phyloP scores from a whole-genome alignment of 495 filamentous ascomycete species.

The Penicillium bialowiezense region DNA sequence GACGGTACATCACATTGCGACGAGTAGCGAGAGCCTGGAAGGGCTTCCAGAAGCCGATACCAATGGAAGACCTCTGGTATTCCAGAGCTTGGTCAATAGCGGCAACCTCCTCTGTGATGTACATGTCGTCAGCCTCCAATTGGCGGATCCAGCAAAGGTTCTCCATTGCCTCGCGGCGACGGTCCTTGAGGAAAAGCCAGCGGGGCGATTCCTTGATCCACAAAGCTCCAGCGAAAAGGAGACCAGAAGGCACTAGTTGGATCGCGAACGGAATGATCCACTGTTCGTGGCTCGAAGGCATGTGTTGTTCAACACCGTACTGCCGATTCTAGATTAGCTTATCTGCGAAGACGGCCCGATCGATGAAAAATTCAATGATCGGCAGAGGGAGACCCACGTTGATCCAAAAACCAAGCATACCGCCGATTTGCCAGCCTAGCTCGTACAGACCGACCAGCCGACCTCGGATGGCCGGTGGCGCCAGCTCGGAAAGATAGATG shows the following conservation, averaged over 20 bases:
- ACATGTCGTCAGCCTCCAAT: conserved; percentile 55
- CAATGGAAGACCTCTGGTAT: conserved; percentile 51
- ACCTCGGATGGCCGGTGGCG: conserved; percentile 75
- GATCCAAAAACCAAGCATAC: conserved; percentile 72
- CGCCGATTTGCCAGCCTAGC: conserved; percentile 70
- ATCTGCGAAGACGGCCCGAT: neutral
- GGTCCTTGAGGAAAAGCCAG: conserved; percentile 50
- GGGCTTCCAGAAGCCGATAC: conserved; percentile 65
- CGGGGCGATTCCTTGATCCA: conserved; percentile 55
- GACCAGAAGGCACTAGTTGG: conserved; percentile 51
- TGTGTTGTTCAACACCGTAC: conserved; percentile 37
- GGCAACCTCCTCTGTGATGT: conserved; percentile 63
- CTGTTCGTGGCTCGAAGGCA: conserved; percentile 37
- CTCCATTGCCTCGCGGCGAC: conserved; percentile 52
- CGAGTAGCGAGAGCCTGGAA: conserved; percentile 53
- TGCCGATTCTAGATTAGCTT: conserved; percentile 16
- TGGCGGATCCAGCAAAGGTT: conserved; percentile 65
- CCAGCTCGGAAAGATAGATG: conserved; percentile 76
- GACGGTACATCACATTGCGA: conserved; percentile 54
- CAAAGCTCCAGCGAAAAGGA: conserved; percentile 47
- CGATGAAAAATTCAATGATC: neutral
- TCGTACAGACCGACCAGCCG: conserved; percentile 75
- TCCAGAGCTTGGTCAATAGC: conserved; percentile 61
- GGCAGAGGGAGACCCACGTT: conserved; percentile 39
- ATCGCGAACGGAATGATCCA: conserved; percentile 57